Base-by-base conservation (phyloP, 2,329 filamentous ascomycete genomes). In the Colletotrichum zoysiae region DNA sequence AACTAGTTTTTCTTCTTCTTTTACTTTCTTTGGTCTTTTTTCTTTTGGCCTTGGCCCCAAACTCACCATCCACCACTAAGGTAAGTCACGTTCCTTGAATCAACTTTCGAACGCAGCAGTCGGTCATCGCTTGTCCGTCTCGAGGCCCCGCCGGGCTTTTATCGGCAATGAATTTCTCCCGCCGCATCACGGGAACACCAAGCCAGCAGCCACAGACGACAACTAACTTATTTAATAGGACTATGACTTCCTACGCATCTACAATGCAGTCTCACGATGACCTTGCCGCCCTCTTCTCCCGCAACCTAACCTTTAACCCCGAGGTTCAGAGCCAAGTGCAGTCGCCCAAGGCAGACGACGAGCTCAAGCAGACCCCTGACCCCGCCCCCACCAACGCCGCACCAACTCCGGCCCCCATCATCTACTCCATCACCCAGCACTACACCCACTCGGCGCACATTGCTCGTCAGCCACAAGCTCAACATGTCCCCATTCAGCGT, bases 361-460 rank as follows among this genome's bases (percentile, higher is more conserved):
- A 79, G 67, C 76, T 76, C 23, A 80, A 79, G 76, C 75, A 76
- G 67, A 74, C 73, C 66, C 66, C n/a, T 40, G 69, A 46, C 71
- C n/a, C 50, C 53, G 16, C 55, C 75, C 30, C 62, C 65, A 23
- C 80, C 79, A 71, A 79, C 71, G 73, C 77, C 76, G 73, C 76
- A 53, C 77, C 78, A 42, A 74, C 76, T 74, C 75, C 75, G 26
- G 80, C 78, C 68, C 84, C 82, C 59, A 91, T 93, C 74, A 85
- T 88, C 74, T 97, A 96, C 83, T 91, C 88, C 70, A 89, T 93
- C 76, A 93, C 93, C 12, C 91, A 93, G 78, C 94, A 97, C 81
- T 97, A 97, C 81, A 92, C 92, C 74, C 94, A 95, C 78, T 94
- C 93, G 11, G 85, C 92, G 56, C 93, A 97, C 79, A 79, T 91